Conservation (phyloP, 352 stramenopile species). For the Plasmopara viticola region DNA sequence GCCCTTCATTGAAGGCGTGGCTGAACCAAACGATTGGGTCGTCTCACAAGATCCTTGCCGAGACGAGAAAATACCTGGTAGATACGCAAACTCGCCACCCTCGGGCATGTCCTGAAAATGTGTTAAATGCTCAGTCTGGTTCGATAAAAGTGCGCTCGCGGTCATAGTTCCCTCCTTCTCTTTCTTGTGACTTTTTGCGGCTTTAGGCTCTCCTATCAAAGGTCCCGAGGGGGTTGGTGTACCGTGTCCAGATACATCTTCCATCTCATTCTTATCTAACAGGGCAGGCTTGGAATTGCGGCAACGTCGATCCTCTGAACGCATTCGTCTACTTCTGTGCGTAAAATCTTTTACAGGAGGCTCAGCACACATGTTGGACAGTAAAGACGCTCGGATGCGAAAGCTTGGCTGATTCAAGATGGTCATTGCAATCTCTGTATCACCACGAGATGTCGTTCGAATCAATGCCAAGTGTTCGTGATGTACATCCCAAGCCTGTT, state of each 20-base stretch:
- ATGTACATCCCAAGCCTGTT: constrained; percentile 66
- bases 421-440: constrained; percentile 54
- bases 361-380: constrained; percentile 66
- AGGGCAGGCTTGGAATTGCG: constrained; percentile 14
- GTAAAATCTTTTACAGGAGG: constrained; percentile 30
- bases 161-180: constrained; percentile 4
- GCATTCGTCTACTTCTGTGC: constrained; percentile 27
- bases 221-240: constrained; percentile 3
- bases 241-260: constrained; percentile 26
- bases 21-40: constrained; percentile 16
- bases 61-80: constrained; percentile 63
- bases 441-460: constrained; percentile 45
- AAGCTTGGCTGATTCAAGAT: constrained; percentile 61
- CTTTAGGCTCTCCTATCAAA: constrained; percentile 3
- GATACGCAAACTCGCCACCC: constrained; percentile 34
- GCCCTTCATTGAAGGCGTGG: not conserved
- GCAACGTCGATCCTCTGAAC: constrained; percentile 26
- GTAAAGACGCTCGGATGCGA: constrained; percentile 45
- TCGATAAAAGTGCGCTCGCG: constrained; percentile 15
- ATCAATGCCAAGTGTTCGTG: constrained; percentile 72
- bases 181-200: constrained; percentile 4
- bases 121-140: constrained; percentile 16
- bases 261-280: constrained; percentile 35
- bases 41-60: constrained; percentile 35
- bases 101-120: constrained; percentile 23